Evolutionary conservation across 1,284 basidiomycete species (phyloP).

Genomic region (Leucoagaricus sp.): DNA sequence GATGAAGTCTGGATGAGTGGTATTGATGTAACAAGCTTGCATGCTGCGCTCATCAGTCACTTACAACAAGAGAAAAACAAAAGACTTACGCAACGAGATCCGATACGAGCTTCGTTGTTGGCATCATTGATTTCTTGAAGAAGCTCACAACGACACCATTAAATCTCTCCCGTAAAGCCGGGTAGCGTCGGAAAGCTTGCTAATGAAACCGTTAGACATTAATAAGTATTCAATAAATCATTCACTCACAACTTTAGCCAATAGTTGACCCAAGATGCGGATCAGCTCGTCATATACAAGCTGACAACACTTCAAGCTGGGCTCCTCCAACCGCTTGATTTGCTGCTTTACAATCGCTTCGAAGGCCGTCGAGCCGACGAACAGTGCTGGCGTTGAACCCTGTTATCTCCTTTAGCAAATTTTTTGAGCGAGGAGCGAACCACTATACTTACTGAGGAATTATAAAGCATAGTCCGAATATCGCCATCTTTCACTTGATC

Average conservation of each 20-base stretch:
- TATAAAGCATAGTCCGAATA: constrained; percentile 94
- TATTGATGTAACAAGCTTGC: constrained; percentile 98
- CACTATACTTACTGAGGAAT: constrained; percentile 77
- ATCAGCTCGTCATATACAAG: constrained; percentile 97
- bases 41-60: constrained; percentile 51
- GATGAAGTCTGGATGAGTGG: constrained; percentile 98
- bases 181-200: constrained; percentile 95
- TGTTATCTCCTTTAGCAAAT: constrained; percentile 27
- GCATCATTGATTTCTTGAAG: constrained; percentile 92
- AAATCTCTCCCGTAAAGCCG: constrained; percentile 92
- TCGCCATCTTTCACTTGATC: constrained; percentile 99
- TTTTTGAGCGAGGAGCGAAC: constrained; percentile 2
- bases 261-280: constrained; percentile 88
- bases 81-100: constrained; percentile 82
- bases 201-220: constrained; percentile 33
- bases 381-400: constrained; percentile 95
- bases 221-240: constrained; percentile 1
- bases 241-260: constrained; percentile 83
- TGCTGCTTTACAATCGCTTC: constrained; percentile 99
- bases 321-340: constrained; percentile 95
- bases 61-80: constrained; percentile 15
- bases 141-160: constrained; percentile 94
- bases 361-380: constrained; percentile 95
- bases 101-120: constrained; percentile 92
- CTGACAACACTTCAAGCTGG: constrained; percentile 89